Conservation (phyloP, 176 grass and related monocot species). For the Aegilops umbellulata region DNA sequence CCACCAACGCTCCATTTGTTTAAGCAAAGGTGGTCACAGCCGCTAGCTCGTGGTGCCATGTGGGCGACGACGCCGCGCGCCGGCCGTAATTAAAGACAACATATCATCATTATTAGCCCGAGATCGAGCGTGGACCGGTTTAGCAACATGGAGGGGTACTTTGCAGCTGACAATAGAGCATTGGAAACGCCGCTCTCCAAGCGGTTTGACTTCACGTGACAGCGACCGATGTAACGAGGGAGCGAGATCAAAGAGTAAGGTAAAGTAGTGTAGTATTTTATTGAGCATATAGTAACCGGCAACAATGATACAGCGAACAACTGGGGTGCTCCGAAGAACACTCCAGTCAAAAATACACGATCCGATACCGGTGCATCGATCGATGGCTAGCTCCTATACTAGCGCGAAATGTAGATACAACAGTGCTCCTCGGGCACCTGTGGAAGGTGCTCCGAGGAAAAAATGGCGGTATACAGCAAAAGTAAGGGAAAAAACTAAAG, state of each 20-base stretch:
- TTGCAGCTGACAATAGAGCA: no score
- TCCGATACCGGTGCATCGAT: not conserved
- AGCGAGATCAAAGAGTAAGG: no score
- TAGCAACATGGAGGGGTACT: no score
- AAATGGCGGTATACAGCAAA: constrained; percentile 10
- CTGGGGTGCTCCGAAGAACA: not conserved
- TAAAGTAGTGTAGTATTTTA: constrained; percentile 10
- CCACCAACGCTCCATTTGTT: not conserved
- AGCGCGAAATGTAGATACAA: not conserved
- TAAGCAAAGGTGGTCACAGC: not conserved
- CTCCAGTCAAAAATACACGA: constrained; percentile 44
- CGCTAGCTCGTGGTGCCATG: not conserved
- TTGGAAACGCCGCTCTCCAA: not conserved
- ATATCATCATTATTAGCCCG: not conserved
- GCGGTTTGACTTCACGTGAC: constrained; percentile 19
- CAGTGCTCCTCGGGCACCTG: constrained; percentile 1
- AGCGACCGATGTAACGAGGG: not conserved
- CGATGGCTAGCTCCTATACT: not conserved
- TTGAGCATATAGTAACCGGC: not conserved
- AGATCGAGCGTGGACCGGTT: not conserved
- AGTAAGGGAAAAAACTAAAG: not conserved
- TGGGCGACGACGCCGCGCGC: constrained; percentile 9
- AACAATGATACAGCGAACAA: constrained; percentile 18
- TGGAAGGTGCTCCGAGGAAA: constrained; percentile 27
- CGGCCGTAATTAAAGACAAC: not conserved